Evolutionary conservation across 2,329 filamentous ascomycete genomes (phyloP), one percentile per base, ranked within the genome.

Genomic region (Phaeophleospora eucalypticola): DNA sequence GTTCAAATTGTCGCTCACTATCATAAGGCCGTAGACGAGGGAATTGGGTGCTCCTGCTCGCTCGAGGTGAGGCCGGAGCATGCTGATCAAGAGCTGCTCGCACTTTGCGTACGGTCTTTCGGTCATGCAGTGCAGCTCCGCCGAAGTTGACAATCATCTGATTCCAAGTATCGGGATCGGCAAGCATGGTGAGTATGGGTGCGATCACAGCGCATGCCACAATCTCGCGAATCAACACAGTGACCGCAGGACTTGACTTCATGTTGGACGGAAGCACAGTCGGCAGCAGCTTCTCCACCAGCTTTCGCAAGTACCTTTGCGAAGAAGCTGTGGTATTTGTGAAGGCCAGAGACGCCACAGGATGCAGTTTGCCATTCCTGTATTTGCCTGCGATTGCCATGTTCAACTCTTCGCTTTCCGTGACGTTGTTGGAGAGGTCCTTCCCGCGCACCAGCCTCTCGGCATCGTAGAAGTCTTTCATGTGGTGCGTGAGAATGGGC

Each of bases 111-210:
- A 98, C 91, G 0, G 90, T 96, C 53, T 95, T 97, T 32, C 94
- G 82, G 65, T 98, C 94, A 67, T 97, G 93, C 35, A 98, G 76
- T 73, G 95, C 85, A 19, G 86, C 55, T 51, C 68, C 62, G 56
- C 69, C 83, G 68, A 86, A 89, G 46, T 84, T 90, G 68, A 97
- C 91, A 77, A 97, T 89, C 49, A 95, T 69, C 66, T 96, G 90
- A 61, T 98, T 97, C 91, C 91, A 98, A 7, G 86, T 95, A 70
- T 98, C 94, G 1, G 94, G 90, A 58, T 98, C 91, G 4, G 87
- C 81, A 15, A 98, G 73, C 52, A 89, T 74, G 59, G 85, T 82
- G 63, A 96, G 77, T 17, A 94, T 72, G 0, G 93, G 93, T 35
- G 82, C 83, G 32, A 98, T 73, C 33, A 98, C 84, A n/a, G 89